phyloP scores from a whole-genome alignment of 2,329 filamentous ascomycete genomes.

The Penicillium griseofulvum region DNA sequence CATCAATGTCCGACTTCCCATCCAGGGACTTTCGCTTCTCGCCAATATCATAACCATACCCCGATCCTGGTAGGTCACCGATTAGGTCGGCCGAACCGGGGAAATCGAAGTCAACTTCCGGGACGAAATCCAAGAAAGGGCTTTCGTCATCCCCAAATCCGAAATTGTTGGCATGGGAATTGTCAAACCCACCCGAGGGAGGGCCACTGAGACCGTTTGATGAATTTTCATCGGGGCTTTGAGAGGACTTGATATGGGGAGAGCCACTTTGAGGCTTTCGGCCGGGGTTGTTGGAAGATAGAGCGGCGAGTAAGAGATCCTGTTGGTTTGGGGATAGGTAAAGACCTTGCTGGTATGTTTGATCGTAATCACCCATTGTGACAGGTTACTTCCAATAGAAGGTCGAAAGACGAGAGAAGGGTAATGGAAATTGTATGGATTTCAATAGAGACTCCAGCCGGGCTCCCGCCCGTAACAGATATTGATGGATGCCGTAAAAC shows the following conservation, averaged over 20 bases:
- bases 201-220: slow-evolving; percentile 42
- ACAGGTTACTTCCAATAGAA: neutral
- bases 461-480: slow-evolving; percentile 37
- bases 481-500: slow-evolving; percentile 13
- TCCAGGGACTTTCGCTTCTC: slow-evolving; percentile 59
- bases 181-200: slow-evolving; percentile 33
- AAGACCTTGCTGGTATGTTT: slow-evolving; percentile 54
- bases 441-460: slow-evolving; percentile 17
- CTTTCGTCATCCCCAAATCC: slow-evolving; percentile 64
- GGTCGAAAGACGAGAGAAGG: neutral
- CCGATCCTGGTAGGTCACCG: slow-evolving; percentile 63
- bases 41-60: slow-evolving; percentile 54
- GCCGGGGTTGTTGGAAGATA: slow-evolving; percentile 64
- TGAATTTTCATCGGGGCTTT: slow-evolving; percentile 43
- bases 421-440: neutral
- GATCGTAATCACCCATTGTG: slow-evolving; percentile 40
- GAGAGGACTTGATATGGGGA: slow-evolving; percentile 25
- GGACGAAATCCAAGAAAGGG: slow-evolving; percentile 79
- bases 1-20: slow-evolving; percentile 57
- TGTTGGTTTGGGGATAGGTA: slow-evolving; percentile 75
- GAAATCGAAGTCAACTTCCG: slow-evolving; percentile 73
- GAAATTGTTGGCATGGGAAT: slow-evolving; percentile 45
- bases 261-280: slow-evolving; percentile 29
- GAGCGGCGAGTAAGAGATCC: slow-evolving; percentile 69
- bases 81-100: slow-evolving; percentile 66